Evolutionary conservation across 257 asterid species (phyloP).

Genomic region (Ilex asprella): DNA sequence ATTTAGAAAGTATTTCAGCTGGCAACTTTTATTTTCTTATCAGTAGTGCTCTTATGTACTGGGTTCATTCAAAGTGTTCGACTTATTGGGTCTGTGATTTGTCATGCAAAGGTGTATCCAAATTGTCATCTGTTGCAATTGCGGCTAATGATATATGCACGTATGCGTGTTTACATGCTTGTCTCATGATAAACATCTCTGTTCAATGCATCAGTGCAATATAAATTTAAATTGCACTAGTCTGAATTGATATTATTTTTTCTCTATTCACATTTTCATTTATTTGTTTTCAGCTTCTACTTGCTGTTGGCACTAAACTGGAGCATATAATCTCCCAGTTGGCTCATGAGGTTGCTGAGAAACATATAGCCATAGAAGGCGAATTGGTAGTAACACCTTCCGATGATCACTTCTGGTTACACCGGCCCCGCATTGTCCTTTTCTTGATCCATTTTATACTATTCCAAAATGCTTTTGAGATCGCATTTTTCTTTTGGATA

Average conservation of each 20-base stretch:
- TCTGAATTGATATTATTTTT: not conserved
- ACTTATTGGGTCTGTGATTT: too few relatives aligned
- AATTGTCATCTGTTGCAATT: too few relatives aligned
- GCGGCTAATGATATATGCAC: too few relatives aligned
- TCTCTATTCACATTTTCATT: not conserved
- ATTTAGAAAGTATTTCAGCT: too few relatives aligned
- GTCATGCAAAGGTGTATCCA: too few relatives aligned
- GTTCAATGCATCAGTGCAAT: not conserved
- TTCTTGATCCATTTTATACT: conserved; percentile 85
- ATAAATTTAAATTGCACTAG: not conserved
- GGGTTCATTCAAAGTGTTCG: too few relatives aligned
- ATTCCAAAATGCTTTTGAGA: conserved; percentile 97
- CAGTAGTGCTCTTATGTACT: too few relatives aligned
- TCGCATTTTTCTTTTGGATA: conserved; percentile 98
- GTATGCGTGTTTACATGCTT: too few relatives aligned
- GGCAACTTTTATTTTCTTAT: too few relatives aligned
- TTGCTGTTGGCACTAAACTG: conserved; percentile 90
- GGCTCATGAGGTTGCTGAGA: conserved; percentile 96
- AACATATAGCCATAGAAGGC: conserved; percentile 87
- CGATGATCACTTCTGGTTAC: conserved; percentile 90
- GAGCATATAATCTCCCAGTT: conserved; percentile 83
- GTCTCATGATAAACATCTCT: too few relatives aligned
- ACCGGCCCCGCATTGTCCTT: conserved; percentile 66
- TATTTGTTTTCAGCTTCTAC: conserved; percentile 53
- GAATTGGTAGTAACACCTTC: conserved; percentile 86